Evolutionary conservation across 2,329 filamentous ascomycete genomes (phyloP), one percentile per base, ranked within the genome.

Genomic region (Ophiostoma tasmaniense): DNA sequence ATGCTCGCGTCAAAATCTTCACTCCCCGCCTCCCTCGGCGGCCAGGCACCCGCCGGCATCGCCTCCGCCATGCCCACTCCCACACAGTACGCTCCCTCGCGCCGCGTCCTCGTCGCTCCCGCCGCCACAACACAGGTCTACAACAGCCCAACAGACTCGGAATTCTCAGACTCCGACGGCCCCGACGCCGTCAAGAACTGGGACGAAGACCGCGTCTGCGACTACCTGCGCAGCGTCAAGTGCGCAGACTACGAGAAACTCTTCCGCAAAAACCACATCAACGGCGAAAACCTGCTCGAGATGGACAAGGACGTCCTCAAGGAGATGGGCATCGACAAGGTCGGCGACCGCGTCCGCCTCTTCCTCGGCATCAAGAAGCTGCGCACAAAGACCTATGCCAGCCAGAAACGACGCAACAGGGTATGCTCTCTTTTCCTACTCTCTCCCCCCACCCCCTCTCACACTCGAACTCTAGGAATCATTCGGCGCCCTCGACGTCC

Each of bases 301-400:
- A 94, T 97, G 84, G 95, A 99, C 79, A 96, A 97, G 82, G 90
- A 93, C 69, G 92, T 96, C 55, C 84, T 99, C 72, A 96, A 97
- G 79, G 95, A 99, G 78, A 96, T 99, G 87, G 95, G 95, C 61
- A 94, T 99, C 74, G 96, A 97, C 74, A 99, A 98, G 80, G 91
- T 99, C 73, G 95, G 95, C 72, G 95, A 99, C 78, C 89, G 95
- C 68, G 94, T 99, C 45, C 91, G 94, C 72, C 89, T 99, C 71
- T 93, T 92, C 75, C 84, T 93, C 71, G 89, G 89, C 73, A 93
- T 94, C 76, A 94, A 94, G 81, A 91, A 92, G 78, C 82, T 95
- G 69, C 84, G 91, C 73, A 92, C 89, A 69, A 91, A 88, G 78
- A 87, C 90, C 5, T 90, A 90, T 73, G 87, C 89, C 70, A 91